Conservation (phyloP, 2,329 filamentous ascomycete genomes). For the Colletotrichum agaves region DNA sequence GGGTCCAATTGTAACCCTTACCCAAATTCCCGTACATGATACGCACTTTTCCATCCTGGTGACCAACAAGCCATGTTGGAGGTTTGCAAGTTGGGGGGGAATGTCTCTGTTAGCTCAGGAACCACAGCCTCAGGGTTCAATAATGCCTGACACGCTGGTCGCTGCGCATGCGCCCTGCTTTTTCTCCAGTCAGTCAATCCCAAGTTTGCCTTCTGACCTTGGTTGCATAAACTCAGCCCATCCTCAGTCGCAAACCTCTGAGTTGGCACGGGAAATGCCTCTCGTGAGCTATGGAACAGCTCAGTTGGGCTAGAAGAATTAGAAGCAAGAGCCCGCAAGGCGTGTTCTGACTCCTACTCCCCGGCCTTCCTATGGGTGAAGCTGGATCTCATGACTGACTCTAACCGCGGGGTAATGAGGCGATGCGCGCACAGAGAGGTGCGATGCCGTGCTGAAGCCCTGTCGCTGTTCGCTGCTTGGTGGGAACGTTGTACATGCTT, state of each 20-base stretch:
- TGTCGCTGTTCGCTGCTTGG: constrained; percentile 13
- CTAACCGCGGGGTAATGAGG: constrained; percentile 26
- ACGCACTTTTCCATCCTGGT: constrained; percentile 11
- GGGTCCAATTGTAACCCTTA: constrained; percentile 26
- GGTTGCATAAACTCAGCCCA: constrained; percentile 25
- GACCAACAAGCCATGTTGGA: constrained; percentile 23
- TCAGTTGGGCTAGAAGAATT: background rate
- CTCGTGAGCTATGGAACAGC: constrained; percentile 28
- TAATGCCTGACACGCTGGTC: constrained; percentile 11
- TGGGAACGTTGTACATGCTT: background rate
- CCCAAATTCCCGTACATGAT: constrained; percentile 4
- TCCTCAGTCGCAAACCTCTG: constrained; percentile 20
- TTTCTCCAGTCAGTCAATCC: constrained; percentile 2
- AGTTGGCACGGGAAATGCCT: constrained; percentile 29
- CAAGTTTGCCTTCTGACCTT: constrained; percentile 31
- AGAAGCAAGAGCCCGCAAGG: constrained; percentile 11
- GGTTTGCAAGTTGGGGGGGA: constrained; percentile 17
- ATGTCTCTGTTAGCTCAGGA: constrained; percentile 31
- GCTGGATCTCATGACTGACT: constrained; percentile 26
- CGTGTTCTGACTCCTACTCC: constrained; percentile 16
- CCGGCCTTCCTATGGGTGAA: constrained; percentile 13
- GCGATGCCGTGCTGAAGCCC: constrained; percentile 14
- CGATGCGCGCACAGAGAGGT: constrained; percentile 21
- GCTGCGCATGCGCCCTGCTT: background rate
- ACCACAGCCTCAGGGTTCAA: constrained; percentile 18